Conservation (phyloP, 108 stramenopile genomes). For the Discostella pseudostelligera region DNA sequence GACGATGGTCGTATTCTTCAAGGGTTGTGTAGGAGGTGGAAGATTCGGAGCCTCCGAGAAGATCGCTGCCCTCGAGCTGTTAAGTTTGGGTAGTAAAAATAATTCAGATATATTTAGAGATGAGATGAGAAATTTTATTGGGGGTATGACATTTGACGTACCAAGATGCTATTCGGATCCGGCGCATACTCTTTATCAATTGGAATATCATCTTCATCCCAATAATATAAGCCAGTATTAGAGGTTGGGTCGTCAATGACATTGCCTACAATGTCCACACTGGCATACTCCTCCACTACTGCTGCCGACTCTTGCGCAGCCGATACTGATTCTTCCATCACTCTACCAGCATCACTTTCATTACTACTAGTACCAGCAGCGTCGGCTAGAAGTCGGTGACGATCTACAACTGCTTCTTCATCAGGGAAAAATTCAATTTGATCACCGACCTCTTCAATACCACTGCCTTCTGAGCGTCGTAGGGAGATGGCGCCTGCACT, state of each 20-base stretch:
- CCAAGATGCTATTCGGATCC: neutral
- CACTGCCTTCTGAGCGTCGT: too few species aligned
- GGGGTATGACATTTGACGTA: neutral
- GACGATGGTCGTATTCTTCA: constrained; percentile 8
- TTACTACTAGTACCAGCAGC: neutral
- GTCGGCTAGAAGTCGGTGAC: neutral
- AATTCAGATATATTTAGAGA: neutral
- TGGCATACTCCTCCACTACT: constrained; percentile 1
- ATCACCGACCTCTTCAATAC: constrained; percentile 20
- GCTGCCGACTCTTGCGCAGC: too few species aligned
- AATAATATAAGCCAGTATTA: neutral
- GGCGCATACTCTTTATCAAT: neutral
- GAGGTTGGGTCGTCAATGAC: neutral
- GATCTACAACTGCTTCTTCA: neutral
- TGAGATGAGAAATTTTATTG: neutral
- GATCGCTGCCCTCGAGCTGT: constrained; percentile 7
- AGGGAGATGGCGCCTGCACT: too few species aligned
- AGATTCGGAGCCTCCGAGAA: neutral
- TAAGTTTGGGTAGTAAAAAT: too few species aligned
- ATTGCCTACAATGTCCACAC: neutral
- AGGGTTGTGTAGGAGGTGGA: neutral
- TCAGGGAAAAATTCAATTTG: constrained; percentile 17
- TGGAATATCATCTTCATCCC: constrained; percentile 2
- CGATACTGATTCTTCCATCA: neutral
- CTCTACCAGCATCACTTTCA: neutral